Evolutionary conservation across 2,329 filamentous ascomycete species (phyloP), one percentile per base, ranked within the genome.

Genomic region (Remersonia thermophila): DNA sequence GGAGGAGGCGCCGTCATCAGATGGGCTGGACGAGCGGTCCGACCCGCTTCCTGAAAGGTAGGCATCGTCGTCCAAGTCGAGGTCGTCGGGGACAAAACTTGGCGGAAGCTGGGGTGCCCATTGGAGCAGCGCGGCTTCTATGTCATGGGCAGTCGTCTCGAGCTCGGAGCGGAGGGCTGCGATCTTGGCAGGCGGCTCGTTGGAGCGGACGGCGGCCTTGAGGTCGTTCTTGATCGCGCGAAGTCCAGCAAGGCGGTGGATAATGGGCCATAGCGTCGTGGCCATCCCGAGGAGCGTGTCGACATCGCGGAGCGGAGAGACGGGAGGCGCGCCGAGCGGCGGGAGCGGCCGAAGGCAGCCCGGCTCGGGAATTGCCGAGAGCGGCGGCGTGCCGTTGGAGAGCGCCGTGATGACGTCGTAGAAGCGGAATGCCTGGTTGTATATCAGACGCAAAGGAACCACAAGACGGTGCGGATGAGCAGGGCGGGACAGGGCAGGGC

Each of bases 381-480:
- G 59, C 2, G 73, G 72, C 4, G 70, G 60, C 10, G 69, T 73
- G 37, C 71, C 72, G 34, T 77, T 65, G 0, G 73, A 78, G 20
- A 79, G 56, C 1, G 74, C 73, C 5, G 73, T 67, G 38, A 77
- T 77, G 15, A 78, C 73, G 49, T 78, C 73, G 54, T 78, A 77
- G 47, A 77, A 78, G 5, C 70, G 66, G 46, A 78, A 79, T 2
- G 73, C 72, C 73, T 77, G 37, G 3, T 13, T 2, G 20, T 23
- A 9, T 23, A n/a, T n/a, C n/a, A n/a, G n/a, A n/a, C n/a, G n/a
- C n/a, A n/a, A n/a, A n/a, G n/a, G n/a, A n/a, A n/a, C n/a, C n/a
- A n/a, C n/a, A n/a, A n/a, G n/a, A n/a, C n/a, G n/a, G n/a, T n/a
- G n/a, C n/a, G n/a, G n/a, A n/a, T n/a, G 6, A 17, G 15, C 8